Evolutionary conservation across 768 basidiomycete species (phyloP).

Genomic region (Royoungia palumana): DNA sequence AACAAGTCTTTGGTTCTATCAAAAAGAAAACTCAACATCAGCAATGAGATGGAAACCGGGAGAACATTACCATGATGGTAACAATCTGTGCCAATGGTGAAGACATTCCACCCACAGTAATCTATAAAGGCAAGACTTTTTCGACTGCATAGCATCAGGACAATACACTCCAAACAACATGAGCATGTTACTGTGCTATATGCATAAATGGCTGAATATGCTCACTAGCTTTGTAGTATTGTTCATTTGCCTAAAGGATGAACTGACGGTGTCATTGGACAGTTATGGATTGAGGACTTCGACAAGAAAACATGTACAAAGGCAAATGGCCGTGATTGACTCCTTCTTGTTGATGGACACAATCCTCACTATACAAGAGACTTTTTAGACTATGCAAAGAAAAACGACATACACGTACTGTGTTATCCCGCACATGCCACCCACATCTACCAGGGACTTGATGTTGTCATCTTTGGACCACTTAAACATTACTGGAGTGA

Average conservation of each 20-base stretch:
- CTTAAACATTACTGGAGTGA: background rate
- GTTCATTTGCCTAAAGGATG: too few species aligned
- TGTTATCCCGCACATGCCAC: background rate
- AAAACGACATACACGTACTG: background rate
- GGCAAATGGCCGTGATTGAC: too few species aligned
- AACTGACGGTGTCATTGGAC: too few species aligned
- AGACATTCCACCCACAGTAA: constrained; percentile 34
- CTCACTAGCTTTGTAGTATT: too few species aligned
- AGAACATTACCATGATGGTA: constrained; percentile 31
- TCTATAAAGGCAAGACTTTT: constrained; percentile 24
- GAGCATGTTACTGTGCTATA: constrained; percentile 2
- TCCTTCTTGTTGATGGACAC: too few species aligned
- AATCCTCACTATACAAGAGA: too few species aligned
- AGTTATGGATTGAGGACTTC: too few species aligned
- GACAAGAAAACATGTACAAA: too few species aligned
- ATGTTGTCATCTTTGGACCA: too few species aligned
- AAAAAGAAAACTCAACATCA: constrained; percentile 14
- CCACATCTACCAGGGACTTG: background rate
- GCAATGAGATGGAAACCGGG: constrained; percentile 15
- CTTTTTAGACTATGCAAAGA: too few species aligned
- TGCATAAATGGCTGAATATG: too few species aligned
- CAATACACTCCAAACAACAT: constrained; percentile 15
- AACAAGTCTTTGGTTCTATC: constrained; percentile 7
- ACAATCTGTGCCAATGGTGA: constrained; percentile 44
- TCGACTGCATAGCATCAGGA: constrained; percentile 18